phyloP scores from a whole-genome alignment of 2,329 filamentous ascomycete genomes.

The Pseudogymnoascus sp. region DNA sequence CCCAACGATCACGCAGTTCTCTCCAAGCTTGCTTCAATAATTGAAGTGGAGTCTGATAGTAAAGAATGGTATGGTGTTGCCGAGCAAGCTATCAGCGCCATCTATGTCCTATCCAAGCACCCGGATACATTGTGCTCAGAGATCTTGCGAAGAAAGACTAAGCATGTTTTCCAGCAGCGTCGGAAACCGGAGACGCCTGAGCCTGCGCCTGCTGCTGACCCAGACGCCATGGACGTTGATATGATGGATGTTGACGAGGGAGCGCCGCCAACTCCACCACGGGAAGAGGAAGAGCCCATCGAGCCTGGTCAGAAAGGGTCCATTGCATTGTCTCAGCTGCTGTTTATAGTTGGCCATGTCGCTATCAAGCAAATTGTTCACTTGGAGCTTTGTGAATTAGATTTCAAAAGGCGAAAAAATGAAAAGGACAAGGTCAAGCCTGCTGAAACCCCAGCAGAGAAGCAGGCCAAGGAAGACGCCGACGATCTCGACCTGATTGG shows the following conservation, averaged over 20 bases:
- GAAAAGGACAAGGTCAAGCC: slow-evolving; percentile 65
- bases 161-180: slow-evolving; percentile 56
- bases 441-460: slow-evolving; percentile 38
- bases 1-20: slow-evolving; percentile 89
- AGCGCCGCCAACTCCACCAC: slow-evolving; percentile 25
- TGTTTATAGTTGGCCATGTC: slow-evolving; percentile 93
- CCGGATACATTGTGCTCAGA: slow-evolving; percentile 90
- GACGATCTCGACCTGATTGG: slow-evolving; percentile 95
- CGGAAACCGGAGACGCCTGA: slow-evolving; percentile 19
- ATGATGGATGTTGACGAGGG: slow-evolving; percentile 27
- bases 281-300: slow-evolving; percentile 7
- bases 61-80: slow-evolving; percentile 96
- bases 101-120: slow-evolving; percentile 89
- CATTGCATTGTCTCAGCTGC: slow-evolving; percentile 73
- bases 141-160: slow-evolving; percentile 79
- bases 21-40: slow-evolving; percentile 69
- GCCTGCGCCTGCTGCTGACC: slow-evolving; percentile 13
- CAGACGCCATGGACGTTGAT: slow-evolving; percentile 14
- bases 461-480: slow-evolving; percentile 56
- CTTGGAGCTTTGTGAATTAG: slow-evolving; percentile 90
- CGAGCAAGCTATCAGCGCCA: slow-evolving; percentile 91
- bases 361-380: slow-evolving; percentile 99
- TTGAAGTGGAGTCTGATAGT: slow-evolving; percentile 76
- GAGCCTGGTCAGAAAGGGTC: slow-evolving; percentile 57
- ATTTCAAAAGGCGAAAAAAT: slow-evolving; percentile 94